These are phyloP conservation scores for Boletus bicolor DNA, from an alignment of 768 basidiomycete genomes.

Conservation along the genomic window DNA sequence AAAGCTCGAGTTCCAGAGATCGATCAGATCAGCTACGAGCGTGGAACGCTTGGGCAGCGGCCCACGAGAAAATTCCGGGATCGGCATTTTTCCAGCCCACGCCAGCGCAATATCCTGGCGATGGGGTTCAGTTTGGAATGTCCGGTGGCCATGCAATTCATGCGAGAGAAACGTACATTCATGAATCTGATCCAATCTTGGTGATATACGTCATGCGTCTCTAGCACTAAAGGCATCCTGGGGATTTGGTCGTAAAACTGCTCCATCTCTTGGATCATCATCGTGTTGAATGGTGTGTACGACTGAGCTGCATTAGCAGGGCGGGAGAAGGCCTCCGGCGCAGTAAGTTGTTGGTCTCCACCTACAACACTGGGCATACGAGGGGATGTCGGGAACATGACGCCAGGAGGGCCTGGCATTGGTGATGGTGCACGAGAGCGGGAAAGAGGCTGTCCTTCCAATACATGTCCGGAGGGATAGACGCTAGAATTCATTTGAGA, in stretches of 20 bases:
- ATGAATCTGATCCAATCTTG: constrained; percentile 81
- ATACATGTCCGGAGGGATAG: constrained; percentile 56
- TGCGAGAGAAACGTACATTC: constrained; percentile 46
- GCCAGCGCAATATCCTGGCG: constrained; percentile 66
- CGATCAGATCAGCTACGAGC: constrained; percentile 67
- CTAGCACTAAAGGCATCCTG: constrained; percentile 68
- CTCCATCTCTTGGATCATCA: constrained; percentile 77
- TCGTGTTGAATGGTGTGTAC: constrained; percentile 65
- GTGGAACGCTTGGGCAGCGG: constrained; percentile 54
- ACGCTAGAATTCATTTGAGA: constrained; percentile 24
- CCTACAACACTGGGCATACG: constrained; percentile 20
- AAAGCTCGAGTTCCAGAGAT: constrained; percentile 78
- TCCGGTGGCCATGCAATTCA: background rate
- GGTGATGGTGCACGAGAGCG: constrained; percentile 50
- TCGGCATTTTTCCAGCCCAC: constrained; percentile 75
- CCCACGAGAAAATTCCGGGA: constrained; percentile 48
- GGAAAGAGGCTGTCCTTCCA: constrained; percentile 52
- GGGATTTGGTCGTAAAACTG: constrained; percentile 64
- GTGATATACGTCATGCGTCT: constrained; percentile 71
- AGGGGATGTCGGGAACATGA: constrained; percentile 27
- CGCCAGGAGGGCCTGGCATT: constrained; percentile 42
- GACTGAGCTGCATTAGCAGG: constrained; percentile 64
- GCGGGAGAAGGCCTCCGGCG: constrained; percentile 73
- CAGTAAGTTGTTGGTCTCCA: constrained; percentile 42
- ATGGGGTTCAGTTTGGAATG: background rate